These are phyloP conservation scores for Astrocystis sublimbata DNA, from an alignment of 495 filamentous ascomycete species.

Conservation along the genomic window DNA sequence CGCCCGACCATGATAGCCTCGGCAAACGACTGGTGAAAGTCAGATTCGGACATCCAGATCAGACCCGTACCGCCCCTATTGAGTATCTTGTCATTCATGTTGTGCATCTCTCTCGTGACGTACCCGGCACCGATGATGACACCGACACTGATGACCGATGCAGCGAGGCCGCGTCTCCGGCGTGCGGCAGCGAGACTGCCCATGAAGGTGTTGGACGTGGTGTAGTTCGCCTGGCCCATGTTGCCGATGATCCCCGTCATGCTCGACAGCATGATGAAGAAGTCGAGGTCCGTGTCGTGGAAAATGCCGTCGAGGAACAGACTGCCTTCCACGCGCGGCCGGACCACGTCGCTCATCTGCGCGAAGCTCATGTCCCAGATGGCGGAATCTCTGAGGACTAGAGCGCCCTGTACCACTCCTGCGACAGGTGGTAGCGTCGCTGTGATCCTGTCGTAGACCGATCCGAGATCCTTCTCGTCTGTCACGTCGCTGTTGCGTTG, in stretches of 20 bases:
- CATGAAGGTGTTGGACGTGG: background rate
- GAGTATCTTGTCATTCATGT: background rate
- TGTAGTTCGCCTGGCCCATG: background rate
- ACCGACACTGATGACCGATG: background rate
- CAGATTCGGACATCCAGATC: slow-evolving; percentile 17
- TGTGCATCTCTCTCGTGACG: background rate
- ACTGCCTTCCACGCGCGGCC: background rate
- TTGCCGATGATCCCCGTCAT: background rate
- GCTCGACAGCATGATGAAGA: background rate
- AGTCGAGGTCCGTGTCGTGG: background rate
- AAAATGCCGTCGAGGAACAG: background rate
- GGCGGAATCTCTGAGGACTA: slow-evolving; percentile 43
- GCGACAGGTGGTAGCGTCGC: slow-evolving; percentile 41
- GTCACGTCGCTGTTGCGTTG: slow-evolving; percentile 24
- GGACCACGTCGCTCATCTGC: background rate
- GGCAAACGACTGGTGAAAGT: slow-evolving; percentile 15
- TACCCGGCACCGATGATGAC: background rate
- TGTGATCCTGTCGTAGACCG: slow-evolving; percentile 18
- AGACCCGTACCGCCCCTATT: background rate
- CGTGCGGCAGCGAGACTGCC: background rate
- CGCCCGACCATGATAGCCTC: slow-evolving; percentile 12
- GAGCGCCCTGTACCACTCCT: slow-evolving; percentile 49
- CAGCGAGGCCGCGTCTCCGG: slow-evolving; percentile 25
- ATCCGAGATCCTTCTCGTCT: slow-evolving; percentile 10
- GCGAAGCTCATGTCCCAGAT: slow-evolving; percentile 20